Evolutionary conservation across 306 rosid species (phyloP).

Genomic region (Argentina anserina): DNA sequence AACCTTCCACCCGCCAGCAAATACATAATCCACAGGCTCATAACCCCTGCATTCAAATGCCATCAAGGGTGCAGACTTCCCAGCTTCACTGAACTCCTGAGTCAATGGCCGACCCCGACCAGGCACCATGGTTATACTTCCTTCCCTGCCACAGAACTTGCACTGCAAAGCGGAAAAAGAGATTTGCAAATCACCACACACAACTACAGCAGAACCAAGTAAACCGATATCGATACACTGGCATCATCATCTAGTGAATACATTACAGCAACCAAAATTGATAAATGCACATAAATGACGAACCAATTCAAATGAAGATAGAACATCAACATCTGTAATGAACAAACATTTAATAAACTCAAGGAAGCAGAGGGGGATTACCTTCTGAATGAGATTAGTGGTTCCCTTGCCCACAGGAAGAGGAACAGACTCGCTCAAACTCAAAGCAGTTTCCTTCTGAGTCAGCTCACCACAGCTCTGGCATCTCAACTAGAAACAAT

Average conservation of each 20-base stretch:
- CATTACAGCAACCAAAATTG: not conserved
- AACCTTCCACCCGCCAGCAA: conserved; percentile 69
- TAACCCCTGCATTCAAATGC: conserved; percentile 82
- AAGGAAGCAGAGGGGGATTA: conserved; percentile 9
- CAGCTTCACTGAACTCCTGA: conserved; percentile 27
- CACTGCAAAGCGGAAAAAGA: conserved; percentile 42
- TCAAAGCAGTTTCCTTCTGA: conserved; percentile 71
- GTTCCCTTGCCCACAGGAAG: conserved; percentile 66
- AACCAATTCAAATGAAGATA: not conserved
- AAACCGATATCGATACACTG: not conserved
- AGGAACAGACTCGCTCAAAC: conserved; percentile 65
- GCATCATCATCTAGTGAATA: not conserved
- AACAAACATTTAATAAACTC: too few relatives aligned
- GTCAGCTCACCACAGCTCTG: conserved; percentile 82
- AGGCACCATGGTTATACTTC: conserved; percentile 74
- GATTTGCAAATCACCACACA: conserved; percentile 2
- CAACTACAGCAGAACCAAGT: too few relatives aligned
- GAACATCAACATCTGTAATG: too few relatives aligned
- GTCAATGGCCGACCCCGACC: conserved; percentile 72
- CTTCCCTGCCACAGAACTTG: conserved; percentile 87
- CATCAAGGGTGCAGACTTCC: conserved; percentile 73
- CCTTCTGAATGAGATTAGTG: conserved; percentile 90
- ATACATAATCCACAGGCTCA: conserved; percentile 61
- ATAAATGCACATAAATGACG: not conserved
- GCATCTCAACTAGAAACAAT: conserved; percentile 55